Evolutionary conservation across 768 basidiomycete species (phyloP).

Genomic region (Hysterangium stoloniferum): DNA sequence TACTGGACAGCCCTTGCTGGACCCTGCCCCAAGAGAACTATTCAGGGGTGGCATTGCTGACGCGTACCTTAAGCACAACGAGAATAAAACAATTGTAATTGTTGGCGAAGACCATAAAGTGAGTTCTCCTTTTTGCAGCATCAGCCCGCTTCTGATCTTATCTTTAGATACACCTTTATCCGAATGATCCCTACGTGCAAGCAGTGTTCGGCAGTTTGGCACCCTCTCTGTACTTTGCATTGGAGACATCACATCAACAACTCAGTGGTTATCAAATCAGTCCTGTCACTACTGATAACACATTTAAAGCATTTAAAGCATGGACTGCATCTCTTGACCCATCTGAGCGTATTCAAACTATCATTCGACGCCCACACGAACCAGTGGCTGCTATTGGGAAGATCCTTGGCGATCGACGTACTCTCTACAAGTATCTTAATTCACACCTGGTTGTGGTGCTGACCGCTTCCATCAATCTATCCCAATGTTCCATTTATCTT

Average conservation of each 20-base stretch:
- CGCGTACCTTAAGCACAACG: slow-evolving; percentile 42
- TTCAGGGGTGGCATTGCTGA: slow-evolving; percentile 54
- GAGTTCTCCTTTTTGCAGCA: slow-evolving; percentile 15
- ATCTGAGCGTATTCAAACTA: slow-evolving; percentile 48
- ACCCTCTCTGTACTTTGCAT: slow-evolving; percentile 46
- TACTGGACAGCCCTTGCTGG: slow-evolving; percentile 57
- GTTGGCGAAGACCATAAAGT: slow-evolving; percentile 77
- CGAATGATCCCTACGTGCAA: slow-evolving; percentile 42
- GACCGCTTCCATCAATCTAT: slow-evolving; percentile 32
- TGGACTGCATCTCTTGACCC: slow-evolving; percentile 57
- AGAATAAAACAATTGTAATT: slow-evolving; percentile 48
- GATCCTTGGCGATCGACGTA: slow-evolving; percentile 80
- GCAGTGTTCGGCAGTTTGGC: slow-evolving; percentile 37
- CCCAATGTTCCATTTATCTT: slow-evolving; percentile 59
- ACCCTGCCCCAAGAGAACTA: slow-evolving; percentile 34
- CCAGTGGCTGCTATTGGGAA: slow-evolving; percentile 74
- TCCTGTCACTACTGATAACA: slow-evolving; percentile 34
- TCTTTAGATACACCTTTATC: slow-evolving; percentile 56
- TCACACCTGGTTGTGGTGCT: slow-evolving; percentile 64
- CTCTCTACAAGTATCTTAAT: slow-evolving; percentile 92
- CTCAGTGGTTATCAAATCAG: slow-evolving; percentile 52
- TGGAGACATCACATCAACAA: slow-evolving; percentile 36
- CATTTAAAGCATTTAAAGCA: slow-evolving; percentile 47
- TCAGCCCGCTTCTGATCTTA: slow-evolving; percentile 6
- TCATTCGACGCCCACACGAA: slow-evolving; percentile 41